A percentile compares a stretch with the other conserved stretches of the same genome.
Evolutionary conservation across 306 rosid species (phyloP).

Genomic region (Quercus aquifolioides): DNA sequence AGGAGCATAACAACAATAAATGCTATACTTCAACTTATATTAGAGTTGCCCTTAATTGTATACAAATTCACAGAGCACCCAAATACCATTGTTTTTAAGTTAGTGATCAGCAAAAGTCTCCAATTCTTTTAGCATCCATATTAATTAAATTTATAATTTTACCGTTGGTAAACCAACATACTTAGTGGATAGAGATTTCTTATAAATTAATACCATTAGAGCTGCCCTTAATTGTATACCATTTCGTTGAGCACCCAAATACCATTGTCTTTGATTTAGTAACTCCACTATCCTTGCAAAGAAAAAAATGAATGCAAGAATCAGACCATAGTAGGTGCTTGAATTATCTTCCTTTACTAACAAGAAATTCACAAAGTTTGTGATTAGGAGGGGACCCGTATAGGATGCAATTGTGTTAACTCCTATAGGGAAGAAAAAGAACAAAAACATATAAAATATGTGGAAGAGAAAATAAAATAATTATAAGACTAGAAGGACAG

Average conservation of each 20-base stretch:
- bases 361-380: constrained; percentile 68
- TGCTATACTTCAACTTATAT: too few relatives aligned
- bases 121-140: constrained; percentile 80
- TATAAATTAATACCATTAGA: constrained; percentile 54
- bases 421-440: constrained; percentile 37
- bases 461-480: background rate
- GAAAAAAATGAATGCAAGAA: constrained; percentile 78
- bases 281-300: constrained; percentile 72
- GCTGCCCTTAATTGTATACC: constrained; percentile 73
- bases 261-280: constrained; percentile 81
- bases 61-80: constrained; percentile 45
- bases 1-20: too few relatives aligned
- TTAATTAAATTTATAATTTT: constrained; percentile 59
- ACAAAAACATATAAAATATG: constrained; percentile 4
- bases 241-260: constrained; percentile 72
- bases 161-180: constrained; percentile 60
- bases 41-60: too few relatives aligned
- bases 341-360: constrained; percentile 40
- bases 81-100: constrained; percentile 42
- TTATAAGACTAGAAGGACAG: background rate
- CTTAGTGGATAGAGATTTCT: constrained; percentile 44
- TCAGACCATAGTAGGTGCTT: constrained; percentile 43
- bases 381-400: constrained; percentile 67
- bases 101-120: constrained; percentile 65
- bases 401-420: constrained; percentile 72